Evolutionary conservation across 345 rosid species (phyloP).

Genomic region (Aethionema arabicum): DNA sequence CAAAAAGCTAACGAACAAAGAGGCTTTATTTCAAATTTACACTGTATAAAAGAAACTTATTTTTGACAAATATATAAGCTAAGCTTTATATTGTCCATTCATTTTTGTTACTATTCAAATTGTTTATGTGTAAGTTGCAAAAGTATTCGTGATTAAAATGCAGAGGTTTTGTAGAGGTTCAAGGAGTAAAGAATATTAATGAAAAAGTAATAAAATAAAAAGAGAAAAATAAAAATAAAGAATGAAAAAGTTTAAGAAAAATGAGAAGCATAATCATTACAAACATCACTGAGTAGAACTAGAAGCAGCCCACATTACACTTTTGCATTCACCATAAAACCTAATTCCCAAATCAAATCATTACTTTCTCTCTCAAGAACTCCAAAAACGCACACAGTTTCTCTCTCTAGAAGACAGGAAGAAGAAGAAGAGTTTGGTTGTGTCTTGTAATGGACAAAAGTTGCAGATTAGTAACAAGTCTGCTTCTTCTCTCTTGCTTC

Average conservation of each 20-base stretch:
- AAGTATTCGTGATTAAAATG: conserved; percentile 12
- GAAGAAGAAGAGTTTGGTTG: conserved; percentile 20
- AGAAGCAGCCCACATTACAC: conserved; percentile 35
- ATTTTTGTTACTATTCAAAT: conserved; percentile 16
- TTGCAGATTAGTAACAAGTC: conserved; percentile 26
- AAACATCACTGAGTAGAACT: conserved; percentile 23
- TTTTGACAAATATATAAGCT: background rate
- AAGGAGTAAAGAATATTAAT: conserved; percentile 26
- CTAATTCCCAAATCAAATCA: conserved; percentile 31
- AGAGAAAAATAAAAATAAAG: conserved; percentile 26
- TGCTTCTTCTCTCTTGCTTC: conserved; percentile 30
- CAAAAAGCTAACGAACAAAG: conserved; percentile 28
- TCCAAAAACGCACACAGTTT: conserved; percentile 6
- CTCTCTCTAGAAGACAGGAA: conserved; percentile 4
- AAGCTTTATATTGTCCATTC: background rate
- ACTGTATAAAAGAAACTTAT: background rate
- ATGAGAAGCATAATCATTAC: conserved; percentile 33
- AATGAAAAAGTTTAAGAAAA: conserved; percentile 26
- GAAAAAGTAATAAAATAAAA: conserved; percentile 18
- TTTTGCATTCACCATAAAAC: conserved; percentile 27
- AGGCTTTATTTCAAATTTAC: conserved; percentile 16
- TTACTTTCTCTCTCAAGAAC: conserved; percentile 16
- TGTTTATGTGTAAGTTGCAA: conserved; percentile 32
- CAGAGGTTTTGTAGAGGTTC: conserved; percentile 29
- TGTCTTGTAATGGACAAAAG: conserved; percentile 31